Evolutionary conservation across 2,329 filamentous ascomycete genomes (phyloP), one percentile per base, ranked within the genome.

Genomic region (Alternaria gansuensis): DNA sequence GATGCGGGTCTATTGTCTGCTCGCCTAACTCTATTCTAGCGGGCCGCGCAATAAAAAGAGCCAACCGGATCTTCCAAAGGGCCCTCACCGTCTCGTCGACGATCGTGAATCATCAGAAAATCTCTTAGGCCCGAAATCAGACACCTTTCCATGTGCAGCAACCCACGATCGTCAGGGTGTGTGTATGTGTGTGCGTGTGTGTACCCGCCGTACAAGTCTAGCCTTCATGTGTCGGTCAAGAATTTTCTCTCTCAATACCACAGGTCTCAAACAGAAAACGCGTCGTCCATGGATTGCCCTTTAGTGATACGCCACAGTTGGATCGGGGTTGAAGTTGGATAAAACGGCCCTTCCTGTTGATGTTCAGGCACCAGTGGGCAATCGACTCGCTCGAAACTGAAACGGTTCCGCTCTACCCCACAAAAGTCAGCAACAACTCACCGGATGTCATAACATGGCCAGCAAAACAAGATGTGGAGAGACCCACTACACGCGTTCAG

Each of bases 341-440:
- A 90, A 68, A 90, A 90, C 4, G 88, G 88, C 0, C 88, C 88
- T 23, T 77, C 73, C 70, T 90, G 87, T 59, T 78, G 67, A 40
- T 68, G 53, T 61, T 73, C 72, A 59, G 70, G 69, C 37, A 71
- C 61, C 60, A 69, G 65, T 62, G 68, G 61, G 57, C 74, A 77
- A 37, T 71, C 64, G 31, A 78, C 44, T 49, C 73, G 71, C 51
- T 71, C 63, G 53, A 76, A 61, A 53, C 62, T 67, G 65, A 79
- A 76, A 58, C 72, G 62, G 69, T 75, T 76, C 69, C 76, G 72
- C 54, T 63, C 75, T 77, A 76, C 72, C 72, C 74, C 73, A 77
- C 72, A 76, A 68, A 68, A 72, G 67, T 77, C 65, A 77, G 74
- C 63, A 56, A 65, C 62, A 66, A 55, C 62, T 67, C 70, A 68